Evolutionary conservation across 371 early-diverging fungal genomes (phyloP).

Genomic region (Vairimorpha necatrix): DNA sequence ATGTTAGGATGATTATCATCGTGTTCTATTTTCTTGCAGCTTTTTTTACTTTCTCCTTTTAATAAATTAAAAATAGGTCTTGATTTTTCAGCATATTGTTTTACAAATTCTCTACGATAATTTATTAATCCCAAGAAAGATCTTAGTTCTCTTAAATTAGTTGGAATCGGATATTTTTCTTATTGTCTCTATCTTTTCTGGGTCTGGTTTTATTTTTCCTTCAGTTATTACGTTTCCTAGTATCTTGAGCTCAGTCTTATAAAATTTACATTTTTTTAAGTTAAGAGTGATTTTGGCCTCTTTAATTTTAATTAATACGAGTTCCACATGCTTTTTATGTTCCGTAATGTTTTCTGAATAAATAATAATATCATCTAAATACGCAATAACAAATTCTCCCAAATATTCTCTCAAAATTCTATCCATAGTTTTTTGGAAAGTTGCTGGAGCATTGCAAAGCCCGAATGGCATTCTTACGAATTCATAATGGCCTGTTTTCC

Average conservation of each 20-base stretch:
- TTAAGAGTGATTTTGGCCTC: too few species aligned
- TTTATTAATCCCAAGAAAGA: constrained; percentile 31
- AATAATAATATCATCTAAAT: too few species aligned
- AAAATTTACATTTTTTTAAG: constrained; percentile 9
- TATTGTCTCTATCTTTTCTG: constrained; percentile 21
- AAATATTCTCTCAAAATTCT: too few species aligned
- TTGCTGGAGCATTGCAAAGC: too few species aligned
- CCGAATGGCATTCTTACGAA: too few species aligned
- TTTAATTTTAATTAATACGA: too few species aligned
- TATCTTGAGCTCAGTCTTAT: constrained; percentile 28
- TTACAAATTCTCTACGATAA: background rate
- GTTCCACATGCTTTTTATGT: too few species aligned
- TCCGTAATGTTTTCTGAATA: too few species aligned
- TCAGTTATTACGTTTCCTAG: constrained; percentile 15
- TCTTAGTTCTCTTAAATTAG: constrained; percentile 25
- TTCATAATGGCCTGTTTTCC: too few species aligned
- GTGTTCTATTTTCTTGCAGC: background rate
- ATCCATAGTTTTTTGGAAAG: too few species aligned
- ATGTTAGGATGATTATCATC: background rate
- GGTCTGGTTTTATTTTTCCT: constrained; percentile 9
- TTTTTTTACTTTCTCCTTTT: background rate
- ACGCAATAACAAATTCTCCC: too few species aligned
- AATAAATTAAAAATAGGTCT: background rate
- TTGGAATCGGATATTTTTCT: background rate
- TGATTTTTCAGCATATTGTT: background rate